These are phyloP conservation scores for Trichoderma atrobrunneum DNA, from an alignment of 2,329 filamentous ascomycete species.

Conservation along the genomic window DNA sequence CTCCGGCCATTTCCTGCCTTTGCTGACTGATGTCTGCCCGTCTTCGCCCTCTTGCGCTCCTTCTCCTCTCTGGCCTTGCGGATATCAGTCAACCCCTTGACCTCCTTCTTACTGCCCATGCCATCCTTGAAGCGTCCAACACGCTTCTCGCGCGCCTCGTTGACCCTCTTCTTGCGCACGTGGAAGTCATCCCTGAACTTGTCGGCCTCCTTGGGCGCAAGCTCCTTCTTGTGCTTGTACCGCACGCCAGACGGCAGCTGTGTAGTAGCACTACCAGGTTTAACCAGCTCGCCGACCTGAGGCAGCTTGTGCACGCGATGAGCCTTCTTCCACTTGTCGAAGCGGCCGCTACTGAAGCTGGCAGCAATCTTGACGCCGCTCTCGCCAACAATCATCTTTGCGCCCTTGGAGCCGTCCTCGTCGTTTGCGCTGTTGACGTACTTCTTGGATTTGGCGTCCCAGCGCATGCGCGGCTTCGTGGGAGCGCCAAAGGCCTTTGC, in stretches of 20 bases:
- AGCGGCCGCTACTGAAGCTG: conserved; percentile 87
- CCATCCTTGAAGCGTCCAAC: conserved; percentile 72
- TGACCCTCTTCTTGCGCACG: conserved; percentile 83
- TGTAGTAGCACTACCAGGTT: conserved; percentile 29
- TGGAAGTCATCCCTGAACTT: conserved; percentile 89
- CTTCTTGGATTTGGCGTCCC: conserved; percentile 96
- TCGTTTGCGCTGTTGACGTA: conserved; percentile 92
- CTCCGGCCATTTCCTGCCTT: neutral
- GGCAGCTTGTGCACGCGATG: conserved; percentile 79
- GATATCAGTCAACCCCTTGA: conserved; percentile 81
- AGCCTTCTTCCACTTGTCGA: conserved; percentile 86
- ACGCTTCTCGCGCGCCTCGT: conserved; percentile 81
- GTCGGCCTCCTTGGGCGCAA: conserved; percentile 90
- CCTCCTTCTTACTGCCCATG: conserved; percentile 69
- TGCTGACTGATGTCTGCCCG: conserved; percentile 69
- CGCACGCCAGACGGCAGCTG: conserved; percentile 41
- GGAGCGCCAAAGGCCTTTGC: conserved; percentile 76
- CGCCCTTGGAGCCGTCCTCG: conserved; percentile 78
- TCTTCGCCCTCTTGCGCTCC: conserved; percentile 80
- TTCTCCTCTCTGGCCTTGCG: conserved; percentile 74
- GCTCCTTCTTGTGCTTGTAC: conserved; percentile 84
- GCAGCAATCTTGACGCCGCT: conserved; percentile 95
- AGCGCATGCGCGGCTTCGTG: conserved; percentile 74
- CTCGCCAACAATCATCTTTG: conserved; percentile 78
- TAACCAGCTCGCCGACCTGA: conserved; percentile 78